Percentiles rank a stretch among this genome's conserved stretches.
phyloP scores from a whole-genome alignment of 257 asterid genomes.

The Euphrasia confusa region DNA sequence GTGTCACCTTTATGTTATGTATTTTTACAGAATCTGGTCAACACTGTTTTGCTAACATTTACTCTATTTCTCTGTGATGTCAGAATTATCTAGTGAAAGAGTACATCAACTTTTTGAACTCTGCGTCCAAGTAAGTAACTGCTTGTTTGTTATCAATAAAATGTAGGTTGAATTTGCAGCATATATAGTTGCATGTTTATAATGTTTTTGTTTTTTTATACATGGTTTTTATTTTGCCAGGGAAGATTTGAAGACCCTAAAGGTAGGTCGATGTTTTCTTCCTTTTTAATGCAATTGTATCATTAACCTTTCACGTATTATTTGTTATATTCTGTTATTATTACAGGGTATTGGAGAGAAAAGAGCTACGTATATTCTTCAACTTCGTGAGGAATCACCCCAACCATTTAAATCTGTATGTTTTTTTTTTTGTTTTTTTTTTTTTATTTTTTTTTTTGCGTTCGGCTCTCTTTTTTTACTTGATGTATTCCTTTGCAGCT shows the following conservation, averaged over 20 bases:
- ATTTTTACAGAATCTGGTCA: not conserved
- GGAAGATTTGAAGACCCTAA: slow-evolving; percentile 68
- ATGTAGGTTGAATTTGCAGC: not conserved
- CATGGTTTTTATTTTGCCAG: slow-evolving; percentile 33
- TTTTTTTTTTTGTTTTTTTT: not conserved
- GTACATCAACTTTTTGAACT: slow-evolving; percentile 56
- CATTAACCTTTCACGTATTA: slow-evolving; percentile 1
- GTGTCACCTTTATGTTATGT: not conserved
- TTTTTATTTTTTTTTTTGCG: not conserved
- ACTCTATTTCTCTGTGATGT: slow-evolving; percentile 18
- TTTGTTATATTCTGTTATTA: not conserved
- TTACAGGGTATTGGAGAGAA: slow-evolving; percentile 85
- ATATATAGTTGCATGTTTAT: not conserved
- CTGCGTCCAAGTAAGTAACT: slow-evolving; percentile 71
- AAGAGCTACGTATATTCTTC: slow-evolving; percentile 67
- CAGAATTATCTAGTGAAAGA: slow-evolving; percentile 66
- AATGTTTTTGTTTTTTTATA: slow-evolving; percentile 5
- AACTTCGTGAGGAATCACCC: slow-evolving; percentile 68
- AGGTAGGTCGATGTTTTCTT: slow-evolving; percentile 33
- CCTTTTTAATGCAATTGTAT: not conserved
- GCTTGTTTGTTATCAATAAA: not conserved
- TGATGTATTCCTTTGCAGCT: slow-evolving; percentile 41
- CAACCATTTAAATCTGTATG: slow-evolving; percentile 80
- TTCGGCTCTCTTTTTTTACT: not conserved
- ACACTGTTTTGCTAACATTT: not conserved